These are phyloP conservation scores for Lactarius sanguifluus DNA, from an alignment of 768 basidiomycete genomes.

Conservation along the genomic window DNA sequence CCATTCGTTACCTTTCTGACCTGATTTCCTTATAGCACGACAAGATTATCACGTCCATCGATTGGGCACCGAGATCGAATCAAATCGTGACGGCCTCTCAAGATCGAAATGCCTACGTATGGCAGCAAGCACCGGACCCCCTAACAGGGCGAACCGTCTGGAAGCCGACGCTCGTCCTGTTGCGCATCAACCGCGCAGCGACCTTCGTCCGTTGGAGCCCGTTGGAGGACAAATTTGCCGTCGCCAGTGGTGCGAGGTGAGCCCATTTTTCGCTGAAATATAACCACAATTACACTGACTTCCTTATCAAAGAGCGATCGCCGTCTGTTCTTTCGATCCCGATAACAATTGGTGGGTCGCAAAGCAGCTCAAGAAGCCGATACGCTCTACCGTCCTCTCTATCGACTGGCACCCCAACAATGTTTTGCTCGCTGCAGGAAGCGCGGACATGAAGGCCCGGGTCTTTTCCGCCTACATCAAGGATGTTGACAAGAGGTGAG, in stretches of 20 bases:
- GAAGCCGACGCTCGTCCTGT: conserved; percentile 96
- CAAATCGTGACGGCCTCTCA: conserved; percentile 99
- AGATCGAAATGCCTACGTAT: conserved; percentile 98
- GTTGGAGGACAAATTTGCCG: conserved; percentile 97
- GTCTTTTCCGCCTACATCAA: conserved; percentile 99
- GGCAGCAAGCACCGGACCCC: conserved; percentile 79
- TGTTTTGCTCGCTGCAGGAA: conserved; percentile 94
- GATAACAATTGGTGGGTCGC: conserved; percentile 99
- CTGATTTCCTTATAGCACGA: conserved; percentile 69
- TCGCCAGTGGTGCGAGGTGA: conserved; percentile 92
- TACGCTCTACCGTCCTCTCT: conserved; percentile 89
- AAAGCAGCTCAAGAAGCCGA: conserved; percentile 95
- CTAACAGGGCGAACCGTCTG: conserved; percentile 70
- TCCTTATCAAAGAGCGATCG: conserved; percentile 70
- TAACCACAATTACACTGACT: background rate
- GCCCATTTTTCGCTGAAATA: conserved; percentile 23
- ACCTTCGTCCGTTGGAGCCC: conserved; percentile 97
- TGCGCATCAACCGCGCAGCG: conserved; percentile 94
- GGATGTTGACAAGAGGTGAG: conserved; percentile 89
- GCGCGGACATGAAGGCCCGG: conserved; percentile 95
- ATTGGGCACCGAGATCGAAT: conserved; percentile 97
- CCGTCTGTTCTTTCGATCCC: conserved; percentile 93
- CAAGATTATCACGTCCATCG: conserved; percentile 95
- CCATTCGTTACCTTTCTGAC: background rate
- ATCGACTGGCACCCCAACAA: conserved; percentile 99